Percentiles rank a stretch among this genome's conserved stretches.
Conservation (phyloP, 495 filamentous ascomycete genomes). For the Penicillium riverlandense region DNA sequence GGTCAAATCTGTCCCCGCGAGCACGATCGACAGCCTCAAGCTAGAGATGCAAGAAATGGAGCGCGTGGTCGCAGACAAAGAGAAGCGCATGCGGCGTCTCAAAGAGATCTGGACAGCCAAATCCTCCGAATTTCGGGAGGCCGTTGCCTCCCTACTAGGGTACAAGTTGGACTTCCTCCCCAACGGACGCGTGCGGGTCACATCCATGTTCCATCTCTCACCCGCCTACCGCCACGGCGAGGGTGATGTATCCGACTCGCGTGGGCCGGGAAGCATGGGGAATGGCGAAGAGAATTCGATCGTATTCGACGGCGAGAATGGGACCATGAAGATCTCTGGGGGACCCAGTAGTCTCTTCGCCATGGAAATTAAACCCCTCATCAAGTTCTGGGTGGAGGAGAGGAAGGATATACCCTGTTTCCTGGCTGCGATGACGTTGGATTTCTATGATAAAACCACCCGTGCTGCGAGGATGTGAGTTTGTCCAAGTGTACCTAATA, state of each 20-base stretch:
- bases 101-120: conserved; percentile 88
- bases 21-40: conserved; percentile 63
- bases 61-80: conserved; percentile 66
- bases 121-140: conserved; percentile 86
- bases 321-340: conserved; percentile 95
- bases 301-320: conserved; percentile 90
- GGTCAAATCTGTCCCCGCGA: conserved; percentile 61
- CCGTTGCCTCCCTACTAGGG: conserved; percentile 79
- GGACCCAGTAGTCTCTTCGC: conserved; percentile 84
- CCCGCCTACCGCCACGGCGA: conserved; percentile 49
- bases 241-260: conserved; percentile 32
- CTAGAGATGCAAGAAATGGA: conserved; percentile 67
- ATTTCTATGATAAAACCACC: conserved; percentile 83
- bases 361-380: conserved; percentile 68
- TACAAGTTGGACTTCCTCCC: conserved; percentile 92
- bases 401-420: conserved; percentile 88
- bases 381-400: conserved; percentile 91
- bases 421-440: conserved; percentile 77
- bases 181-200: conserved; percentile 84
- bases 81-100: conserved; percentile 77
- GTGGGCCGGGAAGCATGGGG: conserved; percentile 52
- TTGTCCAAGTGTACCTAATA: background rate
- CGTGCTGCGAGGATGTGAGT: conserved; percentile 39
- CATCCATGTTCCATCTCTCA: conserved; percentile 67
- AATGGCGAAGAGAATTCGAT: conserved; percentile 65